Evolutionary conservation across 768 basidiomycete species (phyloP).

Genomic region (Leccinellum rugosiceps): DNA sequence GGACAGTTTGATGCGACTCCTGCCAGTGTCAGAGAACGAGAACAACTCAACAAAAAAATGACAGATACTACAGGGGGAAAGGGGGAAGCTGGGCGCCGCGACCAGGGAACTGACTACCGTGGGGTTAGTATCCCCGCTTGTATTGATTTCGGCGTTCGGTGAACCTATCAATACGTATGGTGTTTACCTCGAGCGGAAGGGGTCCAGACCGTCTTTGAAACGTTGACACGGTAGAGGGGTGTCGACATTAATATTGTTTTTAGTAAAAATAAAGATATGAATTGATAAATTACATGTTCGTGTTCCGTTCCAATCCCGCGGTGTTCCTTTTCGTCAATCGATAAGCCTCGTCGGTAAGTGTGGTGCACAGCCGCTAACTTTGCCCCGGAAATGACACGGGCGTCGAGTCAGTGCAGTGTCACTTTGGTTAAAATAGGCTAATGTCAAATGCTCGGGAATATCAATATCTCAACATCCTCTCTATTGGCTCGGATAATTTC

Average conservation of each 20-base stretch:
- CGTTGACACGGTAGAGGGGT: neutral
- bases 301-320: neutral
- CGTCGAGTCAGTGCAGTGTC: neutral
- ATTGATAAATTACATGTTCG: neutral
- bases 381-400: neutral
- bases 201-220: neutral
- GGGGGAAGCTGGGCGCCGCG: neutral
- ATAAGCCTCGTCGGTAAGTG: too few relatives aligned
- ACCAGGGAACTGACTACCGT: neutral
- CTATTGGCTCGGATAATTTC: neutral
- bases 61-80: neutral
- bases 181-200: neutral
- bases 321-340: neutral
- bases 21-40: neutral
- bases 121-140: too few relatives aligned
- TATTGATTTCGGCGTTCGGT: neutral
- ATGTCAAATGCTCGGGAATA: neutral
- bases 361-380: neutral
- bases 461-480: neutral
- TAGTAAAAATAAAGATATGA: neutral
- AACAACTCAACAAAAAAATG: neutral
- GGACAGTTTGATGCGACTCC: neutral
- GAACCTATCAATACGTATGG: neutral
- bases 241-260: neutral
- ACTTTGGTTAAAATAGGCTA: neutral